Conservation (phyloP, 495 filamentous ascomycete species). For the Neurospora hispaniola region DNA sequence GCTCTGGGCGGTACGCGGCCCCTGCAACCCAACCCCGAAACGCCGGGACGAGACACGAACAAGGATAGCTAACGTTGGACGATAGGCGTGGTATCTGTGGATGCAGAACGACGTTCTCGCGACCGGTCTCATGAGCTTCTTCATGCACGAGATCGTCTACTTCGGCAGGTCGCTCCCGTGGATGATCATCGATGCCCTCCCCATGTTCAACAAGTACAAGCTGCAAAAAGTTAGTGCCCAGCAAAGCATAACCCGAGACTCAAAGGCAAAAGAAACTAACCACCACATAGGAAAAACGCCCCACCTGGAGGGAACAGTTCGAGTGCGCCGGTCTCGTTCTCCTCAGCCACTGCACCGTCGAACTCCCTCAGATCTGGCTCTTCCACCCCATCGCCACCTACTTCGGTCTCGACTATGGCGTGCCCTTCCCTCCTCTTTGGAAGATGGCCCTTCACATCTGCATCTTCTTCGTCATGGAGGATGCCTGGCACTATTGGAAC, state of each 20-base stretch:
- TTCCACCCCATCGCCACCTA: conserved; percentile 97
- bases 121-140: conserved; percentile 92
- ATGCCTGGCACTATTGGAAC: conserved; percentile 97
- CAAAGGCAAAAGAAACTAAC: conserved; percentile 6
- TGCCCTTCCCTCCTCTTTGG: conserved; percentile 76
- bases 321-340: conserved; percentile 86
- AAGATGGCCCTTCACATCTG: conserved; percentile 88
- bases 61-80: conserved; percentile 1
- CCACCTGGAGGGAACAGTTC: conserved; percentile 84
- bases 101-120: conserved; percentile 96
- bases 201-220: conserved; percentile 84
- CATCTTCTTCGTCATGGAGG: conserved; percentile 91
- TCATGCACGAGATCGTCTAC: conserved; percentile 90
- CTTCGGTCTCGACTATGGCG: conserved; percentile 76
- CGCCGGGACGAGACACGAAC: background rate
- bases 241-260: background rate
- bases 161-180: conserved; percentile 88
- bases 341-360: conserved; percentile 89
- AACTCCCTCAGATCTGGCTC: conserved; percentile 96
- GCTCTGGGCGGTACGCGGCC: conserved; percentile 68
- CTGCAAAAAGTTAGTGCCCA: conserved; percentile 64
- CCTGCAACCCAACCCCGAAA: conserved; percentile 1
- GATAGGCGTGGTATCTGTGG: conserved; percentile 76
- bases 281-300: conserved; percentile 63
- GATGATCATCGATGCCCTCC: conserved; percentile 84